phyloP scores from a whole-genome alignment of 805 yeast species.

The Metahyphopichia silvanorum region DNA sequence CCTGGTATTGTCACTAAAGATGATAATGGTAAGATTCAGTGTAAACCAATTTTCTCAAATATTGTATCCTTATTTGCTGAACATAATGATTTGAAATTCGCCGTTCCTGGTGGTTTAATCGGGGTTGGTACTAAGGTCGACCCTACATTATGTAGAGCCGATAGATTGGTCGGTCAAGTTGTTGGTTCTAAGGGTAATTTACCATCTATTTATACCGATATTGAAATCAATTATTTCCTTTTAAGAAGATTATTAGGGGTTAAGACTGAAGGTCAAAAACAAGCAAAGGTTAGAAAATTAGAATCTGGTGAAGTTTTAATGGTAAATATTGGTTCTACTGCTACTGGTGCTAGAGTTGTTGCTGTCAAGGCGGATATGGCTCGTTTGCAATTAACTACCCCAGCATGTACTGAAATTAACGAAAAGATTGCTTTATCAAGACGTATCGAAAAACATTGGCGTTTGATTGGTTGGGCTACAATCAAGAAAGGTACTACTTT shows the following conservation, averaged over 20 bases:
- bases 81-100: constrained; percentile 95
- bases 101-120: constrained; percentile 99
- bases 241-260: constrained; percentile 97
- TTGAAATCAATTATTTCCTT: constrained; percentile 94
- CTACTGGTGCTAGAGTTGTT: constrained; percentile 98
- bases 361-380: constrained; percentile 99
- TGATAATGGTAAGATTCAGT: constrained; percentile 81
- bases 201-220: constrained; percentile 95
- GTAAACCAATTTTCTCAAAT: constrained; percentile 92
- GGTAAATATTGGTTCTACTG: constrained; percentile 99
- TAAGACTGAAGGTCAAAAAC: constrained; percentile 95
- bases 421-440: constrained; percentile 98
- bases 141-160: constrained; percentile 98
- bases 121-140: constrained; percentile 99
- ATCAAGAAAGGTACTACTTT: constrained; percentile 90
- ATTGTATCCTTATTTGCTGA: constrained; percentile 95
- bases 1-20: constrained; percentile 99
- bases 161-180: constrained; percentile 98
- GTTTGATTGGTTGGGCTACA: constrained; percentile 99
- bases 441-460: constrained; percentile 99
- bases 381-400: constrained; percentile 90
- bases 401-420: constrained; percentile 97
- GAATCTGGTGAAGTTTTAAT: constrained; percentile 93
- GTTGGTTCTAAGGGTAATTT: constrained; percentile 96
- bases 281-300: constrained; percentile 93